Evolutionary conservation across 1,284 basidiomycete species (phyloP), one percentile per base, ranked within the genome.

Genomic region (Waitea zeae): DNA sequence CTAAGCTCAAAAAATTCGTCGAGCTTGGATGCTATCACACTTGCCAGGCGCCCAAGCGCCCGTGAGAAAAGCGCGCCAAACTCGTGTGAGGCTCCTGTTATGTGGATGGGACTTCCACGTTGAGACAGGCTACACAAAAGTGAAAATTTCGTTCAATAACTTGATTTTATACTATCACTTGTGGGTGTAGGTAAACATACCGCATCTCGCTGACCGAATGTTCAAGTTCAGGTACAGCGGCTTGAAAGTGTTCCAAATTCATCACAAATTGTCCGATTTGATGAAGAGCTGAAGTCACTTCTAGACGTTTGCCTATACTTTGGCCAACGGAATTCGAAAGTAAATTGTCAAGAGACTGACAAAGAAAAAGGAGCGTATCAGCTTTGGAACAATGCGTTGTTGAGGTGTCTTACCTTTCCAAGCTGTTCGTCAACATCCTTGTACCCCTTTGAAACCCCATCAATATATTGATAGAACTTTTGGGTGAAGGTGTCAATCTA

Each of bases 391-490:
- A n/a, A 7, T 26, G n/a, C n/a, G 24, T n/a, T n/a, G 9, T 9
- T 26, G 24, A n/a, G 24, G 24, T n/a, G n/a, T 9, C 7, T 7
- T 46, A 89, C 89, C 64, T 81, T 89, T 55, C 80, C 81, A 33
- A 98, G 55, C 9, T 96, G 67, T 41, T 90, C 87, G 49, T 97
- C 93, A 17, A 95, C 86, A 49, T 93, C 87, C 27, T 84, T 68
- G 49, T 89, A 83, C 41, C 90, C 81, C 50, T 93, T 84, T 1
- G 80, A 76, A 6, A 95, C 84, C 2, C 92, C 93, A 44, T 97
- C 93, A 0, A 90, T 78, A 51, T 97, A 99, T 26, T 87, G 77
- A 53, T 97, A 96, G 60, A 97, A 98, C 47, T 90, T 88, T 46
- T 93, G 84, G 18, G 96, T 86, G 48, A 95, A 95, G 33, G 69